Base-by-base conservation (phyloP, 192 early-diverging fungal genomes). In the Pilobolus umbonatus region DNA sequence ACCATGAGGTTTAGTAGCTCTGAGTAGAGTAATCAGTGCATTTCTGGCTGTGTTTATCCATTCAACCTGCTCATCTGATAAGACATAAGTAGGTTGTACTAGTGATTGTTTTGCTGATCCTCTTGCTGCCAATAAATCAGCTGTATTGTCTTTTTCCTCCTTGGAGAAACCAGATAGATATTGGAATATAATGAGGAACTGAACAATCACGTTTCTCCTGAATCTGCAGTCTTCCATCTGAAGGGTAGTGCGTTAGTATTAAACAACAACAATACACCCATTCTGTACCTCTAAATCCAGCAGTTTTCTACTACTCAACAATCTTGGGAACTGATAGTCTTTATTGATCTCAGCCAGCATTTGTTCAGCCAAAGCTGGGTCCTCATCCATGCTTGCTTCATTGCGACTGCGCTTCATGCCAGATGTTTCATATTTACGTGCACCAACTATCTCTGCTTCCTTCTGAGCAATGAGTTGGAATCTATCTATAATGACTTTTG, bases 111-210 rank as follows among this genome's bases (percentile, higher is more conserved):
- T 73, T n/a, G 77, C 60, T 47, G 84, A 87, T 65, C 85, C 86
- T 6, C 76, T 72, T 1, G 72, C 65, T 2, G 69, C 44, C 6
- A 82, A 57, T 39, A 73, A 69, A 2, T 72, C 77, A 17, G 78
- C 74, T 29, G 65, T 68, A 12, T 73, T 59, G 21, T 82, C 56
- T 19, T 74, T 68, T 44, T 74, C 72, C 26, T 64, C 31, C 25
- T 74, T 61, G 43, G 83, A 61, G 52, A 86, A 73, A 22, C 72
- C 67, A 42, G 81, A 64, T 1, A 88, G 76, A 69, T 89, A 92
- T 53, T 91, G 85, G 17, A 92, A 70, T 8, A 92, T 74, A n/a
- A 97, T 91, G n/a, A 92, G 67, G 26, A 89, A 75, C 68, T 97
- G 94, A 19, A 93, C 73, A 26, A 97, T 72, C 6, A 97, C 80